Percentiles rank a stretch among this genome's conserved stretches.
Evolutionary conservation across 495 filamentous ascomycete species (phyloP).

Genomic region (Lasiosphaeria miniovina): DNA sequence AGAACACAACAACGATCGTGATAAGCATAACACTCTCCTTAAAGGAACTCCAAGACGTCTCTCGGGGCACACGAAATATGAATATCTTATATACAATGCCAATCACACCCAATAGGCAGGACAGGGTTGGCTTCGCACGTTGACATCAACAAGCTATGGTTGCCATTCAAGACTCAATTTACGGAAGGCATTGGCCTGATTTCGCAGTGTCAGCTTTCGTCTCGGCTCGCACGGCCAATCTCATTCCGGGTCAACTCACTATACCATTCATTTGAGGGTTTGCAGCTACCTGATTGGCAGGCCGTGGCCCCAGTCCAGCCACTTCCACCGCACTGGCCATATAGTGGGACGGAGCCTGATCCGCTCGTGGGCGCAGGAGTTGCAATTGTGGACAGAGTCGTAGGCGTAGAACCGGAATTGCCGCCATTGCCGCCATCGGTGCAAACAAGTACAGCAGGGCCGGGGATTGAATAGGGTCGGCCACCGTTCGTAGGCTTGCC

Average conservation of each 20-base stretch:
- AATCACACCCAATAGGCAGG: too few species aligned
- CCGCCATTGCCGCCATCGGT: slow-evolving; percentile 5
- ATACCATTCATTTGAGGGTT: slow-evolving; percentile 26
- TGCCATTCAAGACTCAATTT: neutral
- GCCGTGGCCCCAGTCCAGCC: slow-evolving; percentile 42
- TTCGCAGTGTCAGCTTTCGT: neutral
- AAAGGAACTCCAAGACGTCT: too few species aligned
- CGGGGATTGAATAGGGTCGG: slow-evolving; percentile 35
- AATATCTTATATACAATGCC: too few species aligned
- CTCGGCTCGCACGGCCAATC: neutral
- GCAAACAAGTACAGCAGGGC: slow-evolving; percentile 36
- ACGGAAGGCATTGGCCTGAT: slow-evolving; percentile 15
- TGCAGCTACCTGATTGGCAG: slow-evolving; percentile 35
- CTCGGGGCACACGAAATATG: too few species aligned
- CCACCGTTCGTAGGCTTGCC: slow-evolving; percentile 6
- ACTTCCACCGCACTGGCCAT: slow-evolving; percentile 45
- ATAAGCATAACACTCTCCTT: too few species aligned
- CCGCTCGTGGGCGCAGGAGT: slow-evolving; percentile 12
- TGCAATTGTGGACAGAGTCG: neutral
- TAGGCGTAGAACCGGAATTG: slow-evolving; percentile 8
- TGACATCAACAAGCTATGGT: neutral
- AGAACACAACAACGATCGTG: too few species aligned
- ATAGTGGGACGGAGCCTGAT: slow-evolving; percentile 35
- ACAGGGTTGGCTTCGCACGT: too few species aligned
- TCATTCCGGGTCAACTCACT: slow-evolving; percentile 12